Evolutionary conservation across 2,329 filamentous ascomycete genomes (phyloP).

Genomic region (Cladosporium cucumerinum): DNA sequence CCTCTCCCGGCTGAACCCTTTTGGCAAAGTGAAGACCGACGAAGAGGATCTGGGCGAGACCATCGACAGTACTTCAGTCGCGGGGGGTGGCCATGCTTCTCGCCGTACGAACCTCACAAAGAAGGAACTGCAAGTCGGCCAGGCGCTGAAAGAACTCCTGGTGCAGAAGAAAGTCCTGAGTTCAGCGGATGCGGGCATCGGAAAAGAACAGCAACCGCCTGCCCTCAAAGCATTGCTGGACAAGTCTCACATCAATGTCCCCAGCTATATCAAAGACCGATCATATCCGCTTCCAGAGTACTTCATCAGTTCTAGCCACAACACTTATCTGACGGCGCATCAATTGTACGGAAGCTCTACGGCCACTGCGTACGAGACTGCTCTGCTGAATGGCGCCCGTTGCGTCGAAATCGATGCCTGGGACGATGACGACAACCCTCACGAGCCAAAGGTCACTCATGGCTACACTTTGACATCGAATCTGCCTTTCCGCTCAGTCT

Average conservation of each 20-base stretch:
- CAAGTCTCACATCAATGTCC: conserved; percentile 57
- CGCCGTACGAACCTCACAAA: conserved; percentile 48
- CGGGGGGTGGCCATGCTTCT: conserved; percentile 59
- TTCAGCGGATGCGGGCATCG: conserved; percentile 47
- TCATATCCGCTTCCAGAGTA: conserved; percentile 64
- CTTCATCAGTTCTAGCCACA: conserved; percentile 70
- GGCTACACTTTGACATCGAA: conserved; percentile 66
- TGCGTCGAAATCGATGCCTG: conserved; percentile 74
- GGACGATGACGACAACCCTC: conserved; percentile 59
- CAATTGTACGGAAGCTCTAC: conserved; percentile 64
- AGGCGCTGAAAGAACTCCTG: conserved; percentile 56
- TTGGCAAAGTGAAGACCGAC: conserved; percentile 36
- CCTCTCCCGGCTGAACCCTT: conserved; percentile 42
- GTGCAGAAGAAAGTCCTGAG: conserved; percentile 52
- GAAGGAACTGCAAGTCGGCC: conserved; percentile 57
- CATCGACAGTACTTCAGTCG: conserved; percentile 49
- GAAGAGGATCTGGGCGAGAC: conserved; percentile 55
- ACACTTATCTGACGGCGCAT: conserved; percentile 68
- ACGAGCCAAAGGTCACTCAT: conserved; percentile 68
- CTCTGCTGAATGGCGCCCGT: conserved; percentile 60
- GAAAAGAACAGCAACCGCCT: conserved; percentile 43
- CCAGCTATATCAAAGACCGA: conserved; percentile 53
- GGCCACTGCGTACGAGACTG: conserved; percentile 61
- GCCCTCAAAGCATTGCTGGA: conserved; percentile 53
- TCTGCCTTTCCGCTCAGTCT: conserved; percentile 62